Evolutionary conservation across 73 alveolate species (phyloP), one percentile per base, ranked within the genome.

Genomic region (Urostyla sp.): DNA sequence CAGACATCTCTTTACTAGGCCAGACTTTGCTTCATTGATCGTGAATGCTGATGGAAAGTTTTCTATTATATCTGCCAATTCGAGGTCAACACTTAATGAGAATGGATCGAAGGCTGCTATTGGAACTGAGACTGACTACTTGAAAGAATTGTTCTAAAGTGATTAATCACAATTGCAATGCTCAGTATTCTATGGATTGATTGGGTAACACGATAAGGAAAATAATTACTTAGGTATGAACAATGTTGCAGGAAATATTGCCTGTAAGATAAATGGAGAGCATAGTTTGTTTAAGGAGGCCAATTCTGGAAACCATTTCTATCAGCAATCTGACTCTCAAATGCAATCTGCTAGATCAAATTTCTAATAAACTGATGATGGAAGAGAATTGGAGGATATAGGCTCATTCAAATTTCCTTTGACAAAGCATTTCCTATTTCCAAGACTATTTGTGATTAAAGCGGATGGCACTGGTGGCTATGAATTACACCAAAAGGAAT

Each of bases 91-190:
- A n/a, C 51, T 88, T 0, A 88, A 92, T 57, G 78, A 88, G 51
- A 73, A 56, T 23, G 80, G 84, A 13, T 66, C 54, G 16, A 73
- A 50, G 18, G 77, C 56, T 55, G 51, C 44, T 35, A 72, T 92
- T 28, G 95, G 97, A 10, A 32, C 84, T 31, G 97, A 92, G 38
- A 0, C 60, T 15, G 97, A 92, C 44, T 88, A 88, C 57, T 66
- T 84, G 60, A 43, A 48, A 18, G 87, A 79, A 27, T 8, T 73
- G n/a, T 52, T 34, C 37, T 1, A 7, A 7, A 5, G 44, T 6
- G 15, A 10, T 1, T 26, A 20, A 6, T 15, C 31, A 18, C 4
- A 21, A 26, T 43, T 43, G 6, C 4, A 36, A 15, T 63, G 37
- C 26, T 57, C 61, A n/a, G 24, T 34, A 3, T 63, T 43, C 23